Percentiles rank a stretch among this genome's conserved stretches.
Evolutionary conservation across 805 yeast genomes (phyloP).

Genomic region (Lachancea waltii): DNA sequence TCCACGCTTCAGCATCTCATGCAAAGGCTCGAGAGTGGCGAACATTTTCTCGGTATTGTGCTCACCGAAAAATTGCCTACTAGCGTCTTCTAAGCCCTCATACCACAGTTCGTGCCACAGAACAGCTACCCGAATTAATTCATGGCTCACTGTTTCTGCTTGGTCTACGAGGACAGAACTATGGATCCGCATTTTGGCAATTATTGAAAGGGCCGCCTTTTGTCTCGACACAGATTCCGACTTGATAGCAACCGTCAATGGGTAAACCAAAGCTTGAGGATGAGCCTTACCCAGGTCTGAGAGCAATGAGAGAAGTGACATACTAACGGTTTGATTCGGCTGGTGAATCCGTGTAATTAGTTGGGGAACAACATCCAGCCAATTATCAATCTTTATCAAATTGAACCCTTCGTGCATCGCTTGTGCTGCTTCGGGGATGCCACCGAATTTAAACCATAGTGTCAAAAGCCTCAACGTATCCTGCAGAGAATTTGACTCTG

Average conservation of each 20-base stretch:
- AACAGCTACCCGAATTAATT: conserved; percentile 89
- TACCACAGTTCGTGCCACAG: conserved; percentile 98
- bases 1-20: conserved; percentile 73
- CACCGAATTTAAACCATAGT: conserved; percentile 95
- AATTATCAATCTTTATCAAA: conserved; percentile 82
- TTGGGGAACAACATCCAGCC: conserved; percentile 96
- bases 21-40: conserved; percentile 82
- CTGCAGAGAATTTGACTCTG: conserved; percentile 81
- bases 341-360: conserved; percentile 94
- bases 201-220: conserved; percentile 83
- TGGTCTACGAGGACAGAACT: conserved; percentile 82
- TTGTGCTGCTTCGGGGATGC: conserved; percentile 80
- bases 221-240: conserved; percentile 87
- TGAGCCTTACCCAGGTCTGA: conserved; percentile 90
- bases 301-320: conserved; percentile 69
- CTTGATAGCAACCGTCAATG: conserved; percentile 91
- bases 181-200: conserved; percentile 87
- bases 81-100: conserved; percentile 95
- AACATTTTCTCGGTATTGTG: conserved; percentile 94
- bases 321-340: conserved; percentile 78
- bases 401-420: conserved; percentile 88
- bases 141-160: conserved; percentile 90
- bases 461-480: conserved; percentile 87
- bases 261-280: conserved; percentile 95
- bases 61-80: conserved; percentile 87